Evolutionary conservation across 495 filamentous ascomycete genomes (phyloP).

Genomic region (Aspergillus sclerotiicarbonarius): DNA sequence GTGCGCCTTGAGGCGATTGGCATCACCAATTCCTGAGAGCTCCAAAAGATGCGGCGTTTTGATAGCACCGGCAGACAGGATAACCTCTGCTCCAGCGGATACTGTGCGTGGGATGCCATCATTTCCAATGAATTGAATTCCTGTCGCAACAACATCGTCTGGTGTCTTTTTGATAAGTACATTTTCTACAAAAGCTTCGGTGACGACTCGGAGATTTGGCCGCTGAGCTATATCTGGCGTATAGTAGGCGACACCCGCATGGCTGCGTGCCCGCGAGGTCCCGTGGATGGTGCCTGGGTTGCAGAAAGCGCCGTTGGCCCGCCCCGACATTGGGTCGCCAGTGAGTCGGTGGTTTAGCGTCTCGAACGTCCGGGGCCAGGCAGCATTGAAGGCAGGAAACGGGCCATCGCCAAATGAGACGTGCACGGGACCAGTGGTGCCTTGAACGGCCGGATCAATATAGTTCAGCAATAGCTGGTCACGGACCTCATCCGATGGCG

Average conservation of each 20-base stretch:
- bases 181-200: slow-evolving; percentile 45
- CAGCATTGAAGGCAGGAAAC: background rate
- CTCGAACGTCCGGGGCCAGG: background rate
- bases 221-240: slow-evolving; percentile 29
- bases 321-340: background rate
- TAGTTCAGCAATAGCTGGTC: background rate
- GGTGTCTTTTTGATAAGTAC: slow-evolving; percentile 39
- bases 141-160: slow-evolving; percentile 20
- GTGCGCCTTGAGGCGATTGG: slow-evolving; percentile 19
- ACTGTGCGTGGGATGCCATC: slow-evolving; percentile 2
- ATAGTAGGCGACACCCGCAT: slow-evolving; percentile 38
- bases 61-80: slow-evolving; percentile 25
- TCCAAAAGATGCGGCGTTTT: slow-evolving; percentile 36
- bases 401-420: background rate
- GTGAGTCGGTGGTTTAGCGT: background rate
- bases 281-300: slow-evolving; percentile 45
- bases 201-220: slow-evolving; percentile 45
- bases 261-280: slow-evolving; percentile 35
- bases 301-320: slow-evolving; percentile 21
- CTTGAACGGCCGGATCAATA: background rate
- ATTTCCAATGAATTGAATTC: slow-evolving; percentile 28
- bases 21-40: slow-evolving; percentile 52
- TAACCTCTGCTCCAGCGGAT: slow-evolving; percentile 35
- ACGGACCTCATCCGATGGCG: slow-evolving; percentile 9
- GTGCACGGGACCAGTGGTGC: background rate